Evolutionary conservation across 257 asterid genomes (phyloP).

Genomic region (Euphrasia confusa): DNA sequence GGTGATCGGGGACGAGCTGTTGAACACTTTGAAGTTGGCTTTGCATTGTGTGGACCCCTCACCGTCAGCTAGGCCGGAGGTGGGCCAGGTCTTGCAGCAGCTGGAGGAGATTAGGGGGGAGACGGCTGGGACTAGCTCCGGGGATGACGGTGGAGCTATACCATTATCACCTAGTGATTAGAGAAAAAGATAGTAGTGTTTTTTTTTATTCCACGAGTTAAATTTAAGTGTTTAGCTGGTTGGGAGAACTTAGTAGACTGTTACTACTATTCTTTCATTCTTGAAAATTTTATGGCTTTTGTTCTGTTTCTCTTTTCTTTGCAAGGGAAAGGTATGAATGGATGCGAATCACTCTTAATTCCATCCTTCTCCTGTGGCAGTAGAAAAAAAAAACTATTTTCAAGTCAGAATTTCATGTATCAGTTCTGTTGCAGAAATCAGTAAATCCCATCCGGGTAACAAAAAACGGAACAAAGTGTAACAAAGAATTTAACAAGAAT

Average conservation of each 20-base stretch:
- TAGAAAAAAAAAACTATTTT: too few species aligned
- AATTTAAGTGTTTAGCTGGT: slow-evolving; percentile 18
- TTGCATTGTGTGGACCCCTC: slow-evolving; percentile 90
- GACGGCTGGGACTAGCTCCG: slow-evolving; percentile 47
- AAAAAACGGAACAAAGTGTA: too few species aligned
- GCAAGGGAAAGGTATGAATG: too few species aligned
- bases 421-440: too few species aligned
- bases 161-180: slow-evolving; percentile 44
- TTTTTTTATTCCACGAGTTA: not conserved
- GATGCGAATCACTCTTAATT: too few species aligned
- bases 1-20: slow-evolving; percentile 76
- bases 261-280: slow-evolving; percentile 69
- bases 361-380: too few species aligned
- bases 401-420: too few species aligned
- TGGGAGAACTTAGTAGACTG: not conserved
- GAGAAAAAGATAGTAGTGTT: not conserved
- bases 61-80: slow-evolving; percentile 77
- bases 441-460: too few species aligned
- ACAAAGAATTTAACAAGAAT: too few species aligned
- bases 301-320: not conserved
- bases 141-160: slow-evolving; percentile 49
- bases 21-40: slow-evolving; percentile 77
- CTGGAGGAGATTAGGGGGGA: slow-evolving; percentile 84
- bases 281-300: slow-evolving; percentile 28
- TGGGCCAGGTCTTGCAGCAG: slow-evolving; percentile 67